A percentile compares a stretch with the other conserved stretches of the same genome.
Conservation (phyloP, 768 basidiomycete genomes). For the Tylopilus subfusipes region DNA sequence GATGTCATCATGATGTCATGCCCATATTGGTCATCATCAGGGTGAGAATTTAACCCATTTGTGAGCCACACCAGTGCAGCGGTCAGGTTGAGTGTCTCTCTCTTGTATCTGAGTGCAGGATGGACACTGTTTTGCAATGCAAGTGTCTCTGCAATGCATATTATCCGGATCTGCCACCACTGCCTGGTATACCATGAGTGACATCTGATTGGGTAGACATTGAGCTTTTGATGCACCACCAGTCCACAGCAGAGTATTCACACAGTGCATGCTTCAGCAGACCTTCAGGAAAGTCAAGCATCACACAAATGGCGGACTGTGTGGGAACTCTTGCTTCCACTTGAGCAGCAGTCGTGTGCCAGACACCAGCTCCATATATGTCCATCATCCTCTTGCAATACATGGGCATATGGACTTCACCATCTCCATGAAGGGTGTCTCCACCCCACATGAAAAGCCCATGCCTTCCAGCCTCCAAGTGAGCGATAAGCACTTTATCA, state of each 20-base stretch:
- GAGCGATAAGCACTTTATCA: slow-evolving; percentile 1
- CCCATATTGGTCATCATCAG: slow-evolving; percentile 2
- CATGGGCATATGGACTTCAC: not conserved
- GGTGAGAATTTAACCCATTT: slow-evolving; percentile 4
- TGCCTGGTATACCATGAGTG: not conserved
- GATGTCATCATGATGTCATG: slow-evolving; percentile 4
- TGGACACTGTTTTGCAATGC: not conserved
- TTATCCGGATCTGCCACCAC: slow-evolving; percentile 6
- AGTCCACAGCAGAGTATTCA: not conserved
- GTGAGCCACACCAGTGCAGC: slow-evolving; percentile 7
- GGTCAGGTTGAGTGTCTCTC: slow-evolving; percentile 2
- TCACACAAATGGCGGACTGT: not conserved
- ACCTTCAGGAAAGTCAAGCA: slow-evolving; percentile 1
- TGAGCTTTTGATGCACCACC: not conserved
- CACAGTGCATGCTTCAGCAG: not conserved
- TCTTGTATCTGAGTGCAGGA: not conserved
- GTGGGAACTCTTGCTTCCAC: slow-evolving; percentile 2
- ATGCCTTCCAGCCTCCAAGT: slow-evolving; percentile 5
- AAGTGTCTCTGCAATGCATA: not conserved
- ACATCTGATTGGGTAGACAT: not conserved
- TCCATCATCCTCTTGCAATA: slow-evolving; percentile 2
- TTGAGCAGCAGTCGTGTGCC: slow-evolving; percentile 1
- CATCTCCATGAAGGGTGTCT: not conserved
- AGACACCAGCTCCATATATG: not conserved
- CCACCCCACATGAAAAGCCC: slow-evolving; percentile 3